Conservation (phyloP, 2,329 filamentous ascomycete genomes). For the Fusarium anthophilum region DNA sequence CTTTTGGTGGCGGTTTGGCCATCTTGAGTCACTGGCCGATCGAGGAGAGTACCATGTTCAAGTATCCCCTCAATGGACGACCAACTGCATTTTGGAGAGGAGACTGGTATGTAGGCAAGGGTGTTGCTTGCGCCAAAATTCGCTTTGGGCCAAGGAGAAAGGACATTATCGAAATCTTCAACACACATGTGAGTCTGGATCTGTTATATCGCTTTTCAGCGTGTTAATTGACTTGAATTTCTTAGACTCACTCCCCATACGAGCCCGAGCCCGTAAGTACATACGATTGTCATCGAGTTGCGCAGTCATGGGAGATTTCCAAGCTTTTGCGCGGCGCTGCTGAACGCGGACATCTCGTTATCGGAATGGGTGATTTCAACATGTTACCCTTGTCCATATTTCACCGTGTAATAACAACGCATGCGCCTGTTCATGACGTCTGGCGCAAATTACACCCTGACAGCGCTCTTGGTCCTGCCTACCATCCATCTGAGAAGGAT, state of each 20-base stretch:
- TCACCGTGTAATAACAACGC: conserved; percentile 82
- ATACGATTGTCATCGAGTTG: conserved; percentile 88
- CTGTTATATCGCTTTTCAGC: background rate
- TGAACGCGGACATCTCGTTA: conserved; percentile 81
- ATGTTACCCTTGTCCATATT: conserved; percentile 90
- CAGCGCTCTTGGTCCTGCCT: conserved; percentile 79
- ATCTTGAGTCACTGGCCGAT: conserved; percentile 95
- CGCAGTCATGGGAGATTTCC: conserved; percentile 94
- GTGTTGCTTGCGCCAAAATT: conserved; percentile 85
- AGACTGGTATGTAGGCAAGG: conserved; percentile 97
- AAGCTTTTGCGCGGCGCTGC: conserved; percentile 86
- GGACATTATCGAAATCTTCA: conserved; percentile 88
- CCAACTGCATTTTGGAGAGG: conserved; percentile 94
- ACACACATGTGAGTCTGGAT: conserved; percentile 74
- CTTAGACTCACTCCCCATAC: conserved; percentile 81
- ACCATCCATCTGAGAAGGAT: conserved; percentile 72
- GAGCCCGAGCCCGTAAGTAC: conserved; percentile 81
- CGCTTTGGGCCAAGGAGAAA: conserved; percentile 70
- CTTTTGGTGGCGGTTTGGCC: conserved; percentile 88
- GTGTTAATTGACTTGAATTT: background rate
- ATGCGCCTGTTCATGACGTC: conserved; percentile 80
- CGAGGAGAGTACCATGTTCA: conserved; percentile 84
- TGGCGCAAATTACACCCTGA: conserved; percentile 88
- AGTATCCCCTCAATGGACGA: conserved; percentile 90
- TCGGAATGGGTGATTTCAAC: conserved; percentile 95